phyloP scores from a whole-genome alignment of 345 rosid genomes.

The Noccaea caerulescens region DNA sequence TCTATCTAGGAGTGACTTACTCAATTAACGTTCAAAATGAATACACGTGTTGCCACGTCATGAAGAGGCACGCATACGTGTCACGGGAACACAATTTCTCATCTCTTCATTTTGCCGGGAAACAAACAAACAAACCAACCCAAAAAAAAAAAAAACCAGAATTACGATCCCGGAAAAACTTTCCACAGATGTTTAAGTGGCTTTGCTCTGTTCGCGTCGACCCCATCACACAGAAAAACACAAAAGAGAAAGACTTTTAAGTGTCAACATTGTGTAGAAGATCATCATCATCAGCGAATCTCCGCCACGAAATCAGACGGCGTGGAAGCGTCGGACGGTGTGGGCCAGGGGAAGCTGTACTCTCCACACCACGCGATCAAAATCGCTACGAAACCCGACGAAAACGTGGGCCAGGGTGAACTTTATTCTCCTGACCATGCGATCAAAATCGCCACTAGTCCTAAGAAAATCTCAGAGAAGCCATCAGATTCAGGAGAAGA shows the following conservation, averaged over 20 bases:
- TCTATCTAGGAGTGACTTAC: not conserved
- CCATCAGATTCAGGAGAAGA: conserved; percentile 2
- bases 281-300: conserved; percentile 5
- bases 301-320: conserved; percentile 37
- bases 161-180: not conserved
- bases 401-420: conserved; percentile 31
- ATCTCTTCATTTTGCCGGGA: conserved; percentile 36
- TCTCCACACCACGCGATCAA: conserved; percentile 42
- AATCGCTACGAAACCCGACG: conserved; percentile 21
- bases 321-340: conserved; percentile 20
- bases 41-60: conserved; percentile 36
- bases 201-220: conserved; percentile 32
- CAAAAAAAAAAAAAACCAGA: not conserved
- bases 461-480: not conserved
- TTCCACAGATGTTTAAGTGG: conserved; percentile 28
- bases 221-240: conserved; percentile 19
- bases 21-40: not conserved
- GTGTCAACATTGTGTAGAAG: not conserved
- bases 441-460: conserved; percentile 31
- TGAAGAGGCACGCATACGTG: conserved; percentile 9
- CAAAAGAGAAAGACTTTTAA: conserved; percentile 2
- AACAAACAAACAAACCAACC: conserved; percentile 40
- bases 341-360: conserved; percentile 39
- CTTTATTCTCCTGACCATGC: conserved; percentile 44
- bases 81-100: not conserved